Base-by-base conservation (phyloP, 1,284 basidiomycete species). In the Bondarzewia mesenterica region DNA sequence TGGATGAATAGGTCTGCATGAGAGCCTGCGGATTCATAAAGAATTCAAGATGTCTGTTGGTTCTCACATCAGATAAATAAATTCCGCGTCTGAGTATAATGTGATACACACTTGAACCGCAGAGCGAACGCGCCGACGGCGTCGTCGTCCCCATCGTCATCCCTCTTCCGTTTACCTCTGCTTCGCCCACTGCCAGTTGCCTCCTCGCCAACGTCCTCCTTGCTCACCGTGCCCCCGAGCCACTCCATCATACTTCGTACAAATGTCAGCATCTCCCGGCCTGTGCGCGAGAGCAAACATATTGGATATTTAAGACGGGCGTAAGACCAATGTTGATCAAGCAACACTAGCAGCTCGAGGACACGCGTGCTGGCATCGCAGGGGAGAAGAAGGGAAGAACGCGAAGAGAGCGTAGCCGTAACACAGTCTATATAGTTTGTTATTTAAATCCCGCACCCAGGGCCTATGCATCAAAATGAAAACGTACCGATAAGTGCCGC, bases 201-300 rank as follows among this genome's bases (percentile, higher is more conserved):
- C 22, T 87, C 85, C 60, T 89, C 87, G 4, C 87, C 89, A 0
- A 88, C 83, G 51, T 92, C 89, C 58, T 91, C 87, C 60, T 91
- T 91, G 57, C 84, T 91, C 53, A 96, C 85, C 1, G 90, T 91
- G 7, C 93, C 92, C 14, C 94, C 93, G 58, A 98, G 84, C 94
- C 95, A 99, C 64, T 98, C 96, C 80, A 98, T 95, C 84, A 99
- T 89, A 72, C 91, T 95, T 49, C 93, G 74, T 15, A 96, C 91
- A 58, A 95, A 93, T 2, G 90, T 89, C 35, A 98, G 71, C 82
- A 98, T 95, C 65, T 99, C 95, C 54, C 86, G 82, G 2, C 89
- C 93, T 1, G 92, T 95, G 27, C 85, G 77, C 50, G 89, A 91
- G 40, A 99, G 78, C 16, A 99, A 77, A 62, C 95, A 99, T 26